Base-by-base conservation (phyloP, 345 rosid species). In the Moricandia moricandioides region DNA sequence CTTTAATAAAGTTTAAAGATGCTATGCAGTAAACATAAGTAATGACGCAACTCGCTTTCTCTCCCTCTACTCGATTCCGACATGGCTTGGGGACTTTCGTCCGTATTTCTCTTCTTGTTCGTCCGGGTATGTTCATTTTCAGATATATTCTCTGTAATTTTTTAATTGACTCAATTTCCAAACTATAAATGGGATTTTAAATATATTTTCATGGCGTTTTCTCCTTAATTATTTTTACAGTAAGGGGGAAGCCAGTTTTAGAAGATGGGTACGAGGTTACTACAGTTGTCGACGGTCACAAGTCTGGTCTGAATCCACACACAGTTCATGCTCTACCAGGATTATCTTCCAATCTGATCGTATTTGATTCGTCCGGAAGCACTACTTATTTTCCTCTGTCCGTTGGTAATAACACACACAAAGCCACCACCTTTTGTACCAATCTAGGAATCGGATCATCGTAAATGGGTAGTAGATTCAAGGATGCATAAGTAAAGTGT, bases 201-300 rank as follows among this genome's bases (percentile, higher is more conserved):
- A 21, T 21, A 21, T 21, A 21, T 21, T 21, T 21, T 21, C 24
- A 21, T 21, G 24, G 24, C 24, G 24, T 21, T 21, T 21, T 21
- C 24, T 21, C 24, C 24, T 21, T 21, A 21, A 21, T 21, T 21
- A 21, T 21, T 21, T 21, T 21, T 21, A 21, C 31, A 29, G 31
- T 29, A 4, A 29, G 31, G 31, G 31, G 31, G 31, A 29, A 29
- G 31, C 58, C 6, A 5, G 47, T 87, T 52, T 71, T 83, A 18
- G 91, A 87, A 85, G 88, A 86, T 3, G 90, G 89, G 47, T 89
- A 87, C 82, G 77, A 65, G 2, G 91, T 89, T 6, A 86, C 85
- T 6, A 86, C 90, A 0, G 80, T 84, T 62, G 12, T 87, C 65
- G 84, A 85, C 61, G 91, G 91, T 11, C 81, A 82, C 66, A 77